Evolutionary conservation across 2,329 filamentous ascomycete genomes (phyloP), one percentile per base, ranked within the genome.

Genomic region (Phaeosphaeria sp.): DNA sequence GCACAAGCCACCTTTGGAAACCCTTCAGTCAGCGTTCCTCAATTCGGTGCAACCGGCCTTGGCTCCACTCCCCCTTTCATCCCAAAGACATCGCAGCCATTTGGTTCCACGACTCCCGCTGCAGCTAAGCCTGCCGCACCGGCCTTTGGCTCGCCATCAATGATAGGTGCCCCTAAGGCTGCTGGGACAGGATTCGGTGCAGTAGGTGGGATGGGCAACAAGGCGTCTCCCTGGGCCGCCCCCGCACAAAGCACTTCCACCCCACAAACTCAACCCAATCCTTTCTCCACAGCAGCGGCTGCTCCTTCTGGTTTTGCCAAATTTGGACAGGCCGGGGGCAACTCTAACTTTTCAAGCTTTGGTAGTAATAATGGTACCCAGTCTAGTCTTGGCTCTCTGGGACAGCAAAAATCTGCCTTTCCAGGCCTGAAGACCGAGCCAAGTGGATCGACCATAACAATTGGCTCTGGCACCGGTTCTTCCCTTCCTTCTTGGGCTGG

Each of bases 361-460:
- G 50, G 54, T 17, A 59, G 58, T 39, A 55, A 58, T 17, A 51
- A 51, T 23, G 58, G 65, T 52, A 30, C 50, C 30, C 51, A 64
- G 33, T 75, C 74, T 23, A 67, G 72, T 10, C 78, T 78, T 60
- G 69, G 60, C 22, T 53, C 64, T 47, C 59, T 77, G 41, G 71
- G 66, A 50, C 61, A 60, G 56, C 72, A 73, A 50, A 72, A 74
- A 54, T 66, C 75, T 20, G 59, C 59, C 4, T 76, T 76, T 55
- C 61, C 60, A 18, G 68, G 63, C 23, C 59, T 73, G 39, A 72
- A 60, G 46, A 66, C 69, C 10, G 70, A 71, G 60, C 72, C 60
- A 15, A 76, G 78, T 52, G 79, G 77, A 5, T 81, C 79, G 4
- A 80, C 79, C 3, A 68, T 78, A 20, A 76, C 72, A n/a, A 58